Conservation (phyloP, 1,284 basidiomycete genomes). For the Thecaphora frezii region DNA sequence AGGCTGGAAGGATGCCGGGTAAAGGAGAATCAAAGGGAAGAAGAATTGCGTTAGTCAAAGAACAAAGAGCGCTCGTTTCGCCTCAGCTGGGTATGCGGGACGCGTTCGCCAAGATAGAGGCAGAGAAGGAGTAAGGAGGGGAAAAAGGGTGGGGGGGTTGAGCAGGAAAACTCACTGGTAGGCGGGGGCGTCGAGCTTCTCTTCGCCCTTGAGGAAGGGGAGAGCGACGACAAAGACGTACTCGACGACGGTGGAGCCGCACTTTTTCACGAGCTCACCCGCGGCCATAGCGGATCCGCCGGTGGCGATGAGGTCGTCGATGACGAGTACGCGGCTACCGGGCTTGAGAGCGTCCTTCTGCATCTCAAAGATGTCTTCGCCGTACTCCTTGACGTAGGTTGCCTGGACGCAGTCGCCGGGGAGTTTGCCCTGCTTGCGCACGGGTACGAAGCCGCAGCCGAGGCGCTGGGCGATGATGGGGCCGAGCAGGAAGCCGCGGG, state of each 20-base stretch:
- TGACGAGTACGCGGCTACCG: constrained; percentile 81
- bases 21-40: not conserved
- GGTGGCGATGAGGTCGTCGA: constrained; percentile 97
- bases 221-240: constrained; percentile 94
- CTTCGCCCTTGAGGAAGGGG: constrained; percentile 75
- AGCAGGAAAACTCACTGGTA: constrained; percentile 57
- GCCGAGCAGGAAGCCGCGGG: constrained; percentile 91
- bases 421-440: constrained; percentile 90
- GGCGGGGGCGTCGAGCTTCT: constrained; percentile 82
- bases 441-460: constrained; percentile 92
- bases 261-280: constrained; percentile 81
- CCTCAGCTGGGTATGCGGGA: no score
- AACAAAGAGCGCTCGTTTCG: no score
- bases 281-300: constrained; percentile 93
- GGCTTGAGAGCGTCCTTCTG: constrained; percentile 78
- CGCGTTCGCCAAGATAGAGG: no score
- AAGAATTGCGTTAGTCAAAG: no score
- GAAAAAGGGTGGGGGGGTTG: no score
- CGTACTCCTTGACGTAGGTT: constrained; percentile 92
- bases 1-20: constrained; percentile 12
- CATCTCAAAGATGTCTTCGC: constrained; percentile 94
- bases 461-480: constrained; percentile 87
- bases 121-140: no score
- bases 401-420: constrained; percentile 80
- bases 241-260: constrained; percentile 81